Conservation (phyloP, 805 yeast species). For the Metschnikowia cubensis region DNA sequence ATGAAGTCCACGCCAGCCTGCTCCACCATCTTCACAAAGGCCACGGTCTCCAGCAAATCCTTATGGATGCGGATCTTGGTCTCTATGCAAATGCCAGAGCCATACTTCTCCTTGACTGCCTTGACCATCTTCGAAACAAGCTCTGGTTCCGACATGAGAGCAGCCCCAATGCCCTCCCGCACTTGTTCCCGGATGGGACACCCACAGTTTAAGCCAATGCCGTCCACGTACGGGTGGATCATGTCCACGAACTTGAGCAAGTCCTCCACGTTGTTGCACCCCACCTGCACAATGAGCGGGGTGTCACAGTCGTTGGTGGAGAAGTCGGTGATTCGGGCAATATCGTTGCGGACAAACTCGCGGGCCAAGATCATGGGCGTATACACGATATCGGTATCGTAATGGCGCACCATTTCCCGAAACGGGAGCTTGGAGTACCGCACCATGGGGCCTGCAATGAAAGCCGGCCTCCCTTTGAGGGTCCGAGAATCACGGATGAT, state of each 20-base stretch:
- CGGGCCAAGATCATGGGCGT: conserved; percentile 96
- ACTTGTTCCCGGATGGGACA: conserved; percentile 96
- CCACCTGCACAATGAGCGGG: conserved; percentile 84
- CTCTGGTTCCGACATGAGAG: conserved; percentile 80
- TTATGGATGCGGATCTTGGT: conserved; percentile 88
- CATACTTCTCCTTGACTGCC: conserved; percentile 74
- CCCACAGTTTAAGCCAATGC: conserved; percentile 93
- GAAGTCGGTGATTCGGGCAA: conserved; percentile 82
- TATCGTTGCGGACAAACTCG: conserved; percentile 81
- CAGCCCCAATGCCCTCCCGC: conserved; percentile 95
- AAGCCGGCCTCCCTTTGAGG: conserved; percentile 32
- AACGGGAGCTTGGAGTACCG: conserved; percentile 93
- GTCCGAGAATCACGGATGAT: conserved; percentile 26
- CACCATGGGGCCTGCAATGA: conserved; percentile 87
- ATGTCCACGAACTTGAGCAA: conserved; percentile 77
- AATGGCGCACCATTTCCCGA: conserved; percentile 68
- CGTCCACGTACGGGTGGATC: conserved; percentile 90
- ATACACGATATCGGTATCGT: conserved; percentile 77
- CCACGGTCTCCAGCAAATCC: conserved; percentile 67
- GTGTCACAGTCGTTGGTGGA: conserved; percentile 69
- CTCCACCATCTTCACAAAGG: conserved; percentile 70
- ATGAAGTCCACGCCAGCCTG: conserved; percentile 89
- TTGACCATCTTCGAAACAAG: conserved; percentile 78
- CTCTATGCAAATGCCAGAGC: conserved; percentile 71
- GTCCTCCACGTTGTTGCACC: conserved; percentile 81